A percentile compares a stretch with the other conserved stretches of the same genome.
Evolutionary conservation across 192 early-diverging fungal species (phyloP).

Genomic region (Chytriomyces sp.): DNA sequence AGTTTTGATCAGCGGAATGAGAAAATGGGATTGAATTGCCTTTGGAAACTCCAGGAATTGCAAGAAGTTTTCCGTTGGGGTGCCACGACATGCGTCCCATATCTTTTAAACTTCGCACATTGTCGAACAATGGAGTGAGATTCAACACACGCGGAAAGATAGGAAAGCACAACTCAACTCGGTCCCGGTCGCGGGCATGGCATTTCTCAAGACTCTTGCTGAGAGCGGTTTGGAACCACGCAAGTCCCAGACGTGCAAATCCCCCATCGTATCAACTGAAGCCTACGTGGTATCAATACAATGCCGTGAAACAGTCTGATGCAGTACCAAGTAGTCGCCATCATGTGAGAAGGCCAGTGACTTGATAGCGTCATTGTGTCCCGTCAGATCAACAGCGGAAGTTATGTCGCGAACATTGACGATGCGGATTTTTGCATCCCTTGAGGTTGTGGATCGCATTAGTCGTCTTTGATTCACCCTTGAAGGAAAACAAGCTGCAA

Average conservation of each 20-base stretch:
- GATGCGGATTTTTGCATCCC: constrained; percentile 43
- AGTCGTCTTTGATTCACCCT: not conserved
- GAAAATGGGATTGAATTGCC: constrained; percentile 34
- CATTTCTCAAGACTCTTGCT: constrained; percentile 41
- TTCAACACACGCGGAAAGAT: no score
- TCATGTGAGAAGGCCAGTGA: constrained; percentile 84
- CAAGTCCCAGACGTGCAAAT: constrained; percentile 69
- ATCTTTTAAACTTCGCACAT: constrained; percentile 29
- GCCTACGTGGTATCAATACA: constrained; percentile 13
- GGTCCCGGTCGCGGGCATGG: constrained; percentile 41
- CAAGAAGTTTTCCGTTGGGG: constrained; percentile 60
- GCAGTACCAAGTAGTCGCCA: constrained; percentile 72
- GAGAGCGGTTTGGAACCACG: constrained; percentile 44
- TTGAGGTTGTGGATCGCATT: not conserved
- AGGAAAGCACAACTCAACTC: constrained; percentile 46
- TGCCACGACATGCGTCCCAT: constrained; percentile 59
- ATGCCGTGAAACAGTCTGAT: not conserved
- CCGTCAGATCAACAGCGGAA: constrained; percentile 67
- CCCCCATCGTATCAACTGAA: constrained; percentile 64
- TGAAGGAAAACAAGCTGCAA: not conserved
- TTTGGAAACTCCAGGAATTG: constrained; percentile 56
- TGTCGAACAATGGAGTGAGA: no score
- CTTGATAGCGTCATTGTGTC: constrained; percentile 90
- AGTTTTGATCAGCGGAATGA: constrained; percentile 28
- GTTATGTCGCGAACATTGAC: constrained; percentile 39